Evolutionary conservation across 768 basidiomycete genomes (phyloP).

Genomic region (Podaxis sp.): DNA sequence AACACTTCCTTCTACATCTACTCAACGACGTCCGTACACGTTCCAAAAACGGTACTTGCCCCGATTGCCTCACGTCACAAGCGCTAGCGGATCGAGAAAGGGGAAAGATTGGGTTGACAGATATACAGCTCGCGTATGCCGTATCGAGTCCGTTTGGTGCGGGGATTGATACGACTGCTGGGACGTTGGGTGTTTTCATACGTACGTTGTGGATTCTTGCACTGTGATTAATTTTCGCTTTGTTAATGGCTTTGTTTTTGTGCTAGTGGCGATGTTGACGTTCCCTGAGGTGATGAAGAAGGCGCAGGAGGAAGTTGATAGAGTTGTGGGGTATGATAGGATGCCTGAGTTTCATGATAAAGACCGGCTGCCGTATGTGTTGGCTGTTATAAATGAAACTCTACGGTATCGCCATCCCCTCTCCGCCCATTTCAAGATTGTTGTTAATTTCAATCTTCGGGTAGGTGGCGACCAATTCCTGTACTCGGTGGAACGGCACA

Average conservation of each 20-base stretch:
- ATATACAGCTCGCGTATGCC: constrained; percentile 38
- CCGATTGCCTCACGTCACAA: constrained; percentile 30
- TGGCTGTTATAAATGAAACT: constrained; percentile 18
- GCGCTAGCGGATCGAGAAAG: constrained; percentile 35
- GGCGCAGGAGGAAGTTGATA: constrained; percentile 28
- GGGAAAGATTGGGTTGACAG: constrained; percentile 33
- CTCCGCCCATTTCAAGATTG: neutral
- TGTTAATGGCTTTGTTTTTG: neutral
- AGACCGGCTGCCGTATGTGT: constrained; percentile 17
- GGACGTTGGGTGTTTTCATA: constrained; percentile 19
- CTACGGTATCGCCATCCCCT: neutral
- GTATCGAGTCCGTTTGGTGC: constrained; percentile 26
- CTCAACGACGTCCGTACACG: constrained; percentile 22
- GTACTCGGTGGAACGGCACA: constrained; percentile 29
- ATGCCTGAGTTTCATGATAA: constrained; percentile 24
- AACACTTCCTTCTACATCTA: constrained; percentile 19
- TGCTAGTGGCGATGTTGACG: constrained; percentile 24
- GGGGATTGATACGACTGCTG: constrained; percentile 18
- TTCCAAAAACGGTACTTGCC: constrained; percentile 17
- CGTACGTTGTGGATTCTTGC: neutral
- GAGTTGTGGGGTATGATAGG: constrained; percentile 21
- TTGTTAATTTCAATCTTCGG: neutral
- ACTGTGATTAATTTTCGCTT: neutral
- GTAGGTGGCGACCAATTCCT: constrained; percentile 22
- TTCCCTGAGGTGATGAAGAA: constrained; percentile 22